A percentile compares a stretch with the other conserved stretches of the same genome.
Evolutionary conservation across 495 filamentous ascomycete species (phyloP).

Genomic region (Penicillium diatomitis): DNA sequence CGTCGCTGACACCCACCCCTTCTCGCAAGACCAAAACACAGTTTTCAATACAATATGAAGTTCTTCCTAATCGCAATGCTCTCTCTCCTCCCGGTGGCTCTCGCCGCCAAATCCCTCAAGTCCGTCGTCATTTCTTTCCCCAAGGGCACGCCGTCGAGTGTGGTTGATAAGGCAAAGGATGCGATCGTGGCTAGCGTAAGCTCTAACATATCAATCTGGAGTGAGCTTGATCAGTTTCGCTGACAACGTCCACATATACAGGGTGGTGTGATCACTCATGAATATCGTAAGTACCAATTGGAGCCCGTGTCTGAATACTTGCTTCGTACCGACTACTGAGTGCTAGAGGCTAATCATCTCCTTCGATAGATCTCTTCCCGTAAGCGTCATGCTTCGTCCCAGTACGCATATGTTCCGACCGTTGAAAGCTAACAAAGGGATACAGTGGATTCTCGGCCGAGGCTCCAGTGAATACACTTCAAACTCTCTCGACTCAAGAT

Average conservation of each 20-base stretch:
- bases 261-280: slow-evolving; percentile 40
- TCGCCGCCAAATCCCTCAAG: slow-evolving; percentile 53
- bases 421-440: slow-evolving; percentile 9
- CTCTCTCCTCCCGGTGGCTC: slow-evolving; percentile 44
- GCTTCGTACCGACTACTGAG: too few species aligned
- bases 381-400: slow-evolving; percentile 10
- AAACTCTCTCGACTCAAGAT: slow-evolving; percentile 58
- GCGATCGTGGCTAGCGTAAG: slow-evolving; percentile 60
- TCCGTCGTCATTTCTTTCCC: slow-evolving; percentile 73
- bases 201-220: slow-evolving; percentile 1
- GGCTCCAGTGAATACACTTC: slow-evolving; percentile 55
- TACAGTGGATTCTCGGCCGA: slow-evolving; percentile 69
- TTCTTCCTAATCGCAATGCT: slow-evolving; percentile 39
- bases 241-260: slow-evolving; percentile 2
- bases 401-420: background rate
- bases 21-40: too few species aligned
- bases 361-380: slow-evolving; percentile 40
- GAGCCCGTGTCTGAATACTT: too few species aligned
- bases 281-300: slow-evolving; percentile 37
- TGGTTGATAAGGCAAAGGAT: slow-evolving; percentile 61
- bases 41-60: slow-evolving; percentile 41
- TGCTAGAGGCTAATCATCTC: slow-evolving; percentile 2
- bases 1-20: too few species aligned
- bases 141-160: slow-evolving; percentile 56
- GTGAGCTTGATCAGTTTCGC: background rate